These are phyloP conservation scores for Raphanus hybrid DNA, from an alignment of 441 rosid genomes.

Conservation along the genomic window DNA sequence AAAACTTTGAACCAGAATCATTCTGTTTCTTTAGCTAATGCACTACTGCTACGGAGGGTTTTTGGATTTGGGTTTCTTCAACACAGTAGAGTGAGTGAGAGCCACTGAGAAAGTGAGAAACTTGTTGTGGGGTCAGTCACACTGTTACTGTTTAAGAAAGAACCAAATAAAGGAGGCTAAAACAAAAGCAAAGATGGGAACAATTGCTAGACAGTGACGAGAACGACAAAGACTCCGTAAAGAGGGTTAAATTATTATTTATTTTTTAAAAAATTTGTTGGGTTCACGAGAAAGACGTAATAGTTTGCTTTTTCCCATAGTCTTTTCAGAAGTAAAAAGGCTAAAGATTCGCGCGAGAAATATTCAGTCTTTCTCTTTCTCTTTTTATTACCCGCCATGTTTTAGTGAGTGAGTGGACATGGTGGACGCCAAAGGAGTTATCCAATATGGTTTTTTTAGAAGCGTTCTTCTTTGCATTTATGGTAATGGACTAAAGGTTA, in stretches of 20 bases:
- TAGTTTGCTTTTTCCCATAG: slow-evolving; percentile 17
- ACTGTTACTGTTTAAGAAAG: slow-evolving; percentile 25
- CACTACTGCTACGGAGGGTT: slow-evolving; percentile 4
- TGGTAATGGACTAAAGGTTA: too few species aligned
- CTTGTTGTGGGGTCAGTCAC: slow-evolving; percentile 34
- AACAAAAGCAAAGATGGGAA: slow-evolving; percentile 24
- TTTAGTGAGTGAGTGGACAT: too few species aligned
- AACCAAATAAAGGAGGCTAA: slow-evolving; percentile 30
- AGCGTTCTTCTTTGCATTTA: too few species aligned
- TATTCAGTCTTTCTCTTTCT: neutral
- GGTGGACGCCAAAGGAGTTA: too few species aligned
- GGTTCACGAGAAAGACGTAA: slow-evolving; percentile 37
- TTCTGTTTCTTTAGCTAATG: slow-evolving; percentile 37
- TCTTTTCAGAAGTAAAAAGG: slow-evolving; percentile 42
- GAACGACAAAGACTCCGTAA: slow-evolving; percentile 34
- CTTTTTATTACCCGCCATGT: too few species aligned
- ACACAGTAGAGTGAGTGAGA: slow-evolving; percentile 23
- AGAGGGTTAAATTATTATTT: neutral
- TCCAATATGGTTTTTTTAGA: too few species aligned
- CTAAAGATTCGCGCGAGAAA: slow-evolving; percentile 50
- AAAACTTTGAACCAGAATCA: slow-evolving; percentile 43
- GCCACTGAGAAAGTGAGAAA: slow-evolving; percentile 22
- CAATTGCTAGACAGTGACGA: slow-evolving; percentile 43
- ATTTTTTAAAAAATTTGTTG: neutral
- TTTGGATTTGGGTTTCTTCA: slow-evolving; percentile 30